phyloP scores from a whole-genome alignment of 257 asterid species.

The Rhazya stricta region DNA sequence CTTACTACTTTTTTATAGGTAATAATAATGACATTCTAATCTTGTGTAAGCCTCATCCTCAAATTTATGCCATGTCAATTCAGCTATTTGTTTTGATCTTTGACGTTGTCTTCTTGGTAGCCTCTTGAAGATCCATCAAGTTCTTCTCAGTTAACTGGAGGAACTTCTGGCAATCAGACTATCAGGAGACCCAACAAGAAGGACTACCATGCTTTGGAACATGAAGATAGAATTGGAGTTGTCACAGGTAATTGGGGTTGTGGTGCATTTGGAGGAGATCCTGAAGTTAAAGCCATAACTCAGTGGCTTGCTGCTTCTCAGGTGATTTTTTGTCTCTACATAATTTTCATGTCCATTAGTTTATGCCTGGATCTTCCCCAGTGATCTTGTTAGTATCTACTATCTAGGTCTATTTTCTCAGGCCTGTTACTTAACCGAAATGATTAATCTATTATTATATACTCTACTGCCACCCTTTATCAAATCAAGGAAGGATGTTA shows the following conservation, averaged over 20 bases:
- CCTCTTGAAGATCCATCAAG: slow-evolving; percentile 24
- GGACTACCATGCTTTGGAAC: slow-evolving; percentile 1
- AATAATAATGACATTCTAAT: not conserved
- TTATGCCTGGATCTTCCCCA: not conserved
- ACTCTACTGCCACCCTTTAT: not conserved
- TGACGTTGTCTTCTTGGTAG: slow-evolving; percentile 14
- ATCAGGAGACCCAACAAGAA: slow-evolving; percentile 1
- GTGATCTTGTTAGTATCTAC: not conserved
- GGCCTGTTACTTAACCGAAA: not conserved
- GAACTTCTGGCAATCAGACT: slow-evolving; percentile 11
- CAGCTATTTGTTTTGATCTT: slow-evolving; percentile 4
- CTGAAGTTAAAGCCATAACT: slow-evolving; percentile 67
- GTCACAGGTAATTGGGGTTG: slow-evolving; percentile 98
- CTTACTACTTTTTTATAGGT: not conserved
- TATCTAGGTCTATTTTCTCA: not conserved
- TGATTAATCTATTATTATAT: not conserved
- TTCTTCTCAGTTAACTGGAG: slow-evolving; percentile 22
- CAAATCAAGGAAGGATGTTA: not conserved
- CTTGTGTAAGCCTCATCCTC: not conserved
- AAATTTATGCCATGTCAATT: not conserved
- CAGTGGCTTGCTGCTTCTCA: slow-evolving; percentile 98
- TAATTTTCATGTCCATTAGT: not conserved
- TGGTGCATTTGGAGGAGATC: slow-evolving; percentile 95
- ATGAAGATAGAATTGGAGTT: slow-evolving; percentile 46
- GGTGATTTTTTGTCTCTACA: slow-evolving; percentile 22